Evolutionary conservation across 1,139 yeast species (phyloP).

Genomic region (Kodamaea suecica): DNA sequence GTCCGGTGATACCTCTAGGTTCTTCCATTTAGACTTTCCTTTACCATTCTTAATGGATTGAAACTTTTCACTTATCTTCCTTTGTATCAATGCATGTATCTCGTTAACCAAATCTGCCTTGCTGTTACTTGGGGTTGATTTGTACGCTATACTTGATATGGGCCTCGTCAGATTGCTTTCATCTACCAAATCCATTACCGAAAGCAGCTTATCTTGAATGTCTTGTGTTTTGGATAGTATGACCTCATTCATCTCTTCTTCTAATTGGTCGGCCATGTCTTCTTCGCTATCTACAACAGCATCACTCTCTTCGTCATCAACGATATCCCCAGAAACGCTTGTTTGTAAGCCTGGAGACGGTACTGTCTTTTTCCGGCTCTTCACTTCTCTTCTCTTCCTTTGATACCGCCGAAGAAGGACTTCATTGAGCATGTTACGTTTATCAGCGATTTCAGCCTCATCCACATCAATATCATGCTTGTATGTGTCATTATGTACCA

Average conservation of each 20-base stretch:
- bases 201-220: background rate
- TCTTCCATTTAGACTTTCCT: conserved; percentile 1
- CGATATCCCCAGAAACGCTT: background rate
- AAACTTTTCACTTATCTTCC: conserved; percentile 21
- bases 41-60: conserved; percentile 5
- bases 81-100: conserved; percentile 36
- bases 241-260: conserved; percentile 1
- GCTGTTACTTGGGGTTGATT: conserved; percentile 24
- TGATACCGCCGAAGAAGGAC: conserved; percentile 1
- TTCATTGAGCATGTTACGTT: background rate
- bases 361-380: conserved; percentile 1
- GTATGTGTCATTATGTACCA: conserved; percentile 16
- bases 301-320: conserved; percentile 1
- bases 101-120: conserved; percentile 35
- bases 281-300: conserved; percentile 11
- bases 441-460: conserved; percentile 4
- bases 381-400: conserved; percentile 1
- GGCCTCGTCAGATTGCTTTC: conserved; percentile 7
- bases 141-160: conserved; percentile 5
- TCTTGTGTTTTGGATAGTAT: background rate
- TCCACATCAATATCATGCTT: conserved; percentile 18
- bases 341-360: too few relatives aligned
- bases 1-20: conserved; percentile 17
- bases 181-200: conserved; percentile 3
- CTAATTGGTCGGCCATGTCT: conserved; percentile 12